phyloP scores from a whole-genome alignment of 2,329 filamentous ascomycete genomes.

The Madurella fahalii region DNA sequence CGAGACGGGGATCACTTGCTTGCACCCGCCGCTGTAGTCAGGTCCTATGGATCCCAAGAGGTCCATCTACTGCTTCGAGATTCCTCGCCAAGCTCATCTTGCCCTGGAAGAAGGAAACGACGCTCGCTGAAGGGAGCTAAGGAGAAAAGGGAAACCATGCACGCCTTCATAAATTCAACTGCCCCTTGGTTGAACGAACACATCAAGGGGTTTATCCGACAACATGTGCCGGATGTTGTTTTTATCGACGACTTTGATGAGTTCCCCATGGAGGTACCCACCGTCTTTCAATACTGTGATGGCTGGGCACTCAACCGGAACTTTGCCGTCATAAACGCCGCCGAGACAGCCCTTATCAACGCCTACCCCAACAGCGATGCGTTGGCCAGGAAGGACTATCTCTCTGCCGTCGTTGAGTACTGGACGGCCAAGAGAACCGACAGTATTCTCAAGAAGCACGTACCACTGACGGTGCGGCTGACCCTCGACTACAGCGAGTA shows the following conservation, averaged over 20 bases:
- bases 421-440: conserved; percentile 35
- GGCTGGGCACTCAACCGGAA: conserved; percentile 34
- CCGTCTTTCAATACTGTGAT: conserved; percentile 33
- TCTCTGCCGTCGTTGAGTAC: conserved; percentile 34
- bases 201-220: conserved; percentile 29
- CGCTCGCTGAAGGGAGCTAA: conserved; percentile 5
- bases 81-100: conserved; percentile 16
- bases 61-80: conserved; percentile 2
- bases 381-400: conserved; percentile 35
- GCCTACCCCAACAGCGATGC: conserved; percentile 39
- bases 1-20: neutral
- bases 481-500: conserved; percentile 38
- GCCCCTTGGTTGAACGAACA: conserved; percentile 33
- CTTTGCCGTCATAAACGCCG: conserved; percentile 32
- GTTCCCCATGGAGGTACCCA: conserved; percentile 26
- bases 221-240: conserved; percentile 28
- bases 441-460: conserved; percentile 31
- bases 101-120: conserved; percentile 14
- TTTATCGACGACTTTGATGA: conserved; percentile 30
- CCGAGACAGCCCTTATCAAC: conserved; percentile 32
- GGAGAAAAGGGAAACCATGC: conserved; percentile 18
- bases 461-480: conserved; percentile 33
- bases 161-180: conserved; percentile 27
- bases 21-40: neutral
- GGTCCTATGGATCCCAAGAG: conserved; percentile 4